Evolutionary conservation across 345 rosid genomes (phyloP), one percentile per base, ranked within the genome.

Genomic region (Kandelia obovata): DNA sequence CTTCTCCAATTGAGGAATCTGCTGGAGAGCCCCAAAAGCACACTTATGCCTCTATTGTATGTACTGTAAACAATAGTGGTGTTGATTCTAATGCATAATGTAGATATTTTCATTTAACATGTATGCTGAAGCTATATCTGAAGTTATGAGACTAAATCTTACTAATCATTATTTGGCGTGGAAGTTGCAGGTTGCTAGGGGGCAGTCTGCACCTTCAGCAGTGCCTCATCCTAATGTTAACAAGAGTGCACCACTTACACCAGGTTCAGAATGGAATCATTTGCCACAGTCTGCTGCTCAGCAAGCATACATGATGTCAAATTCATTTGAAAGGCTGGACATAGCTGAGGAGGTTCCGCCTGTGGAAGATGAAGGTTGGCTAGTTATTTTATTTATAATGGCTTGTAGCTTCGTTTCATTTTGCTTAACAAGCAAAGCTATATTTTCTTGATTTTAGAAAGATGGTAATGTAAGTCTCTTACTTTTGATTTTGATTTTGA

Each of bases 21-120:
- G 70, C 72, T 56, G 86, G 66, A 51, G 91, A 81, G 72, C 84
- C 83, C 62, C 91, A 76, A 70, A 87, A 82, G 64, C 91, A 73
- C 77, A 89, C 91, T 31, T 87, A 87, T 56, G 95, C 95, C 61
- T 87, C 91, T 51, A 87, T 89, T 81, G 95, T 89, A 87, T 53
- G 89, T 69, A 66, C 75, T 72, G 60, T 27, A 5, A 19, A 32
- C 34, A 16, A 59, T 61, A 32, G 65, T 69, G 58, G 70, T 62
- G 30, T 66, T 47, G 16, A 11, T 65, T 72, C 37, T 16, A n/a
- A 21, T 34, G 4, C 26, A 5, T 60, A 0, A 23, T n/a, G 43
- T 53, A 27, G 25, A 2, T 64, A 27, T 57, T 17, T 27, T 35
- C 2, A 20, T 8, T 7, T 21, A 21, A 26, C 5, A 68, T 53